Conservation (phyloP, 225 moss, liverwort and hornwort genomes). For the Polytrichum commune region DNA sequence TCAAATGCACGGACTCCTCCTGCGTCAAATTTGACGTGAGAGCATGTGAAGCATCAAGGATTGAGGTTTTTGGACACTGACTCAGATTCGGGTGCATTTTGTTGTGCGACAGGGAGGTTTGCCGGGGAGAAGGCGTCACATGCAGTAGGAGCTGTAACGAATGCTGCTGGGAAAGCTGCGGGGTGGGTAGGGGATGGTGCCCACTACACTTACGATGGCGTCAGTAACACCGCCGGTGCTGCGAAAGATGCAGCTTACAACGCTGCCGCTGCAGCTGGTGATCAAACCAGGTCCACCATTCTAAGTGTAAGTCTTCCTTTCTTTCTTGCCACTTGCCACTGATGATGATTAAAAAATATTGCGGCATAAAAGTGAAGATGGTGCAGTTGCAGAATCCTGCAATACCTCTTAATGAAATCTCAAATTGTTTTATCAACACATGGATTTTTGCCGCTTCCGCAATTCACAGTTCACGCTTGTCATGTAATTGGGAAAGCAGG, state of each 20-base stretch:
- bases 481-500: too few species aligned
- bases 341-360: too few species aligned
- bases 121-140: conserved; percentile 20
- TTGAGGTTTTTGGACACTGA: too few species aligned
- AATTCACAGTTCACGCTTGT: too few species aligned
- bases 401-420: too few species aligned
- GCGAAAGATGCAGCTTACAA: conserved; percentile 24
- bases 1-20: too few species aligned
- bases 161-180: conserved; percentile 28
- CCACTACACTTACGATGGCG: conserved; percentile 13
- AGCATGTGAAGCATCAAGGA: too few species aligned
- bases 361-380: too few species aligned
- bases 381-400: too few species aligned
- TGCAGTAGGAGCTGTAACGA: conserved; percentile 32
- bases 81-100: neutral
- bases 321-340: neutral
- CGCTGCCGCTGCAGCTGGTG: conserved; percentile 26
- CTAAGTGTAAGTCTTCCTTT: conserved; percentile 13
- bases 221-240: conserved; percentile 17
- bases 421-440: too few species aligned
- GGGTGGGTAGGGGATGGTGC: conserved; percentile 38
- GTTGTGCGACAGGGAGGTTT: conserved; percentile 24
- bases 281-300: conserved; percentile 26
- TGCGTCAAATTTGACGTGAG: too few species aligned
- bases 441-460: too few species aligned